Conservation (phyloP, 768 basidiomycete species). For the Boletus rubroflammeus region DNA sequence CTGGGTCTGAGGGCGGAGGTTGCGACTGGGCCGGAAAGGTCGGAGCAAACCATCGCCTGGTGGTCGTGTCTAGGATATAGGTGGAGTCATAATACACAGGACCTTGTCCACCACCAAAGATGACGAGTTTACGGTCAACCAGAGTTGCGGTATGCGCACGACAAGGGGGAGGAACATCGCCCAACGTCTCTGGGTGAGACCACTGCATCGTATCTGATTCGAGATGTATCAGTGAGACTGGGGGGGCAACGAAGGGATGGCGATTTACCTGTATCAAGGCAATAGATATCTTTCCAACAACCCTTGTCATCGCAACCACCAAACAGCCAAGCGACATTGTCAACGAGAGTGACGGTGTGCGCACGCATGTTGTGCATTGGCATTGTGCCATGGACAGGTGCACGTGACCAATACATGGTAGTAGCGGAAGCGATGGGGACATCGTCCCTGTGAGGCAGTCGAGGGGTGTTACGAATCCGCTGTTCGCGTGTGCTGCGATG, state of each 20-base stretch:
- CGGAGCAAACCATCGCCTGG: slow-evolving; percentile 62
- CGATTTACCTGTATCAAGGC: slow-evolving; percentile 73
- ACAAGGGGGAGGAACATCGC: slow-evolving; percentile 78
- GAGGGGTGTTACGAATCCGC: slow-evolving; percentile 48
- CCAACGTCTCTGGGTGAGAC: slow-evolving; percentile 71
- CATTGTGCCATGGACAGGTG: slow-evolving; percentile 69
- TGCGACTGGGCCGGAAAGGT: slow-evolving; percentile 22
- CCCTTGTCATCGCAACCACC: slow-evolving; percentile 85
- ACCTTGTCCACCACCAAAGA: slow-evolving; percentile 87
- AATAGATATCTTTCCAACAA: slow-evolving; percentile 72
- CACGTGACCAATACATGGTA: slow-evolving; percentile 81
- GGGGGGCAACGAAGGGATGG: neutral
- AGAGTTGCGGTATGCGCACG: slow-evolving; percentile 87
- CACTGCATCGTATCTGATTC: slow-evolving; percentile 81
- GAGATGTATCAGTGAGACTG: neutral
- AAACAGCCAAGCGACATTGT: slow-evolving; percentile 80
- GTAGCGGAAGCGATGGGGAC: slow-evolving; percentile 63
- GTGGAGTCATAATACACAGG: slow-evolving; percentile 79
- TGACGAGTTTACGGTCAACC: slow-evolving; percentile 72
- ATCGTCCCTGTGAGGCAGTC: slow-evolving; percentile 58
- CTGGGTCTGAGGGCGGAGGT: neutral
- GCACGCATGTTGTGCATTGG: slow-evolving; percentile 72
- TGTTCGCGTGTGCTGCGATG: slow-evolving; percentile 22
- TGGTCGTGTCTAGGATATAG: slow-evolving; percentile 77
- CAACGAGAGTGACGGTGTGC: slow-evolving; percentile 81